Base-by-base conservation (phyloP, 495 filamentous ascomycete species). In the Penicillium salamii region DNA sequence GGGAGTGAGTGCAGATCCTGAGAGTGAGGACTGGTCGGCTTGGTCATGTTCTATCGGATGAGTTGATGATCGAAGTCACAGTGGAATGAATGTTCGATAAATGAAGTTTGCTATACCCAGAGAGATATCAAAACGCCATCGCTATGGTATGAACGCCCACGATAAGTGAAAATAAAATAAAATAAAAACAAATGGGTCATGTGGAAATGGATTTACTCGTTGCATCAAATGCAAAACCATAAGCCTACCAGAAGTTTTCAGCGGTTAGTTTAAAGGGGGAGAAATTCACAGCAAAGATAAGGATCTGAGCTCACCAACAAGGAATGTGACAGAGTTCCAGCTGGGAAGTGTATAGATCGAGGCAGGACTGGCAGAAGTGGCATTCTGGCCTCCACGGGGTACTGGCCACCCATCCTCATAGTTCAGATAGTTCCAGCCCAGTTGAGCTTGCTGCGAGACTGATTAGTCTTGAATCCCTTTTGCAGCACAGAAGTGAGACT, bases 321-420 rank as follows among this genome's bases (percentile, higher is more conserved):
- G 1, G 1, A 42, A 42, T 14, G 21, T 45, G n/a, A 54, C 12
- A 34, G 32, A 55, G 6, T 43, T 21, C 52, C 55, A 52, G 6
- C 42, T 19, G 13, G 50, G 50, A 13, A 47, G 24, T 7, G 42
- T 21, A 23, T 46, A 5, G 14, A 38, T 35, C 1, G 42, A 40
- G 12, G 19, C 43, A 1, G 34, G 42, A 39, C 26, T 56, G 19
- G 42, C 15, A n/a, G 18, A 29, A 2, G 28, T 11, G 7, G 32
- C 7, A 39, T 42, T 14, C 11, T 20, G 31, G n/a, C 55, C 59
- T 8, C 44, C 52, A 13, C 50, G 7, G 20, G 64, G 54, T 5
- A 67, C 63, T 0, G 74, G 75, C 76, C 74, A 77, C 7, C 75
- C 72, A 33, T 75, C 50, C 5, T 63, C 42, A 48, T 76, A 76